These are phyloP conservation scores for Venturia oleaginea DNA, from an alignment of 2,329 filamentous ascomycete species.

Conservation along the genomic window DNA sequence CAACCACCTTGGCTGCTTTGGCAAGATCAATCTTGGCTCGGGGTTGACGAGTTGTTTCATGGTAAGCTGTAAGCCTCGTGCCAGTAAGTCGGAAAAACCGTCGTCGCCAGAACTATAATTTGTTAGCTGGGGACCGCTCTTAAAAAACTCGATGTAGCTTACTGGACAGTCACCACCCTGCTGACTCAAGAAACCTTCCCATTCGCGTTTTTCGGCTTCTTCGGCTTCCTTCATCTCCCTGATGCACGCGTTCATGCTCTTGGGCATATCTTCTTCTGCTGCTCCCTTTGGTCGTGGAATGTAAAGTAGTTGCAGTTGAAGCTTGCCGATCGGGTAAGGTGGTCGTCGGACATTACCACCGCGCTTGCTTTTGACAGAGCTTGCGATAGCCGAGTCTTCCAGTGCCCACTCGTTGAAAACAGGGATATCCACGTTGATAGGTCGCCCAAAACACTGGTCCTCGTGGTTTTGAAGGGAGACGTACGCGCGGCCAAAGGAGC, in stretches of 20 bases:
- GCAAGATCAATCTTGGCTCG: slow-evolving; percentile 93
- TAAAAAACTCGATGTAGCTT: slow-evolving; percentile 37
- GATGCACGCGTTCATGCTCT: slow-evolving; percentile 97
- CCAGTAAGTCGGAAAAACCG: slow-evolving; percentile 94
- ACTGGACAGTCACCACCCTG: slow-evolving; percentile 96
- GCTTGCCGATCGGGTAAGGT: slow-evolving; percentile 93
- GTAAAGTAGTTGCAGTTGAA: slow-evolving; percentile 88
- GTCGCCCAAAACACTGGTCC: slow-evolving; percentile 75
- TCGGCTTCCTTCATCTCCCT: slow-evolving; percentile 88
- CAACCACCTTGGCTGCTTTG: slow-evolving; percentile 87
- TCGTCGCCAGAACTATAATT: slow-evolving; percentile 79
- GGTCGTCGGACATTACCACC: slow-evolving; percentile 68
- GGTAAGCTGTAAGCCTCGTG: slow-evolving; percentile 86
- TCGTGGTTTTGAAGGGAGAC: slow-evolving; percentile 92
- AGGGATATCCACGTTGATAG: slow-evolving; percentile 77
- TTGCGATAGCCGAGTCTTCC: slow-evolving; percentile 61
- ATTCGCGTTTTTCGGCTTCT: slow-evolving; percentile 65
- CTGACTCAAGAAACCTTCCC: slow-evolving; percentile 86
- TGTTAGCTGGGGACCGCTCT: slow-evolving; percentile 16
- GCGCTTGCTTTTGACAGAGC: slow-evolving; percentile 89
- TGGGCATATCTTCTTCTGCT: slow-evolving; percentile 93
- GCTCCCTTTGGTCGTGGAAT: slow-evolving; percentile 83
- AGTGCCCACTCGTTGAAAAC: slow-evolving; percentile 99
- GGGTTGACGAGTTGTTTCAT: slow-evolving; percentile 89
- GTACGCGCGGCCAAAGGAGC: slow-evolving; percentile 89